Conservation (phyloP, 331 rosid species). For the Pyrus hybrid region DNA sequence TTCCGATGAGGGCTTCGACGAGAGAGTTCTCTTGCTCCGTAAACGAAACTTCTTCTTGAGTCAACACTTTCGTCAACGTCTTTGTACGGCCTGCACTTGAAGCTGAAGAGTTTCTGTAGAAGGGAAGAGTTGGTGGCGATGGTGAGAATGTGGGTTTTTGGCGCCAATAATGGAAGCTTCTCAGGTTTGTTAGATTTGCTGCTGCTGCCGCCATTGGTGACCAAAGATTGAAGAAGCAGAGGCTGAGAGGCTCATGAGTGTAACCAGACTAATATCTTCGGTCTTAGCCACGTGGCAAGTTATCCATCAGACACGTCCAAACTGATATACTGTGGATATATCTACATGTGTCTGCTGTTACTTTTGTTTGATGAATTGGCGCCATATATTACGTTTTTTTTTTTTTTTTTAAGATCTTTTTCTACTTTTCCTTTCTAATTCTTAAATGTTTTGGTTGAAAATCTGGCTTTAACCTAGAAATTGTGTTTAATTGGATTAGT, state of each 20-base stretch:
- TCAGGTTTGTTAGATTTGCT: background rate
- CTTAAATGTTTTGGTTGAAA: background rate
- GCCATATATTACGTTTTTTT: background rate
- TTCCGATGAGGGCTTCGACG: slow-evolving; percentile 66
- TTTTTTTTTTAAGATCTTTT: background rate
- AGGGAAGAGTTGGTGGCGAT: background rate
- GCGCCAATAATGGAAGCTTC: background rate
- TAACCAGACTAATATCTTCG: background rate
- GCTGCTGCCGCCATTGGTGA: background rate
- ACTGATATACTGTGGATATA: background rate
- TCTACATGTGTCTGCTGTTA: background rate
- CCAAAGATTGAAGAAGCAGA: slow-evolving; percentile 18
- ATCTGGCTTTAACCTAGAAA: background rate
- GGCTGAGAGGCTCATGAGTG: background rate
- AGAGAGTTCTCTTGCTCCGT: slow-evolving; percentile 60
- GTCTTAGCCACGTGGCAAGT: background rate
- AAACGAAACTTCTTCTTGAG: slow-evolving; percentile 33
- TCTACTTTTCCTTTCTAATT: background rate
- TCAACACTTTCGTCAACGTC: slow-evolving; percentile 6
- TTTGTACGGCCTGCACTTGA: slow-evolving; percentile 1
- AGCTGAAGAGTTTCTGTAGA: background rate
- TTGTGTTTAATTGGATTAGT: background rate
- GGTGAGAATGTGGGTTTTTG: background rate
- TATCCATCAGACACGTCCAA: slow-evolving; percentile 12
- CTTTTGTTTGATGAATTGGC: background rate